Base-by-base conservation (phyloP, 768 basidiomycete genomes). In the Panaeolus papilionaceus region DNA sequence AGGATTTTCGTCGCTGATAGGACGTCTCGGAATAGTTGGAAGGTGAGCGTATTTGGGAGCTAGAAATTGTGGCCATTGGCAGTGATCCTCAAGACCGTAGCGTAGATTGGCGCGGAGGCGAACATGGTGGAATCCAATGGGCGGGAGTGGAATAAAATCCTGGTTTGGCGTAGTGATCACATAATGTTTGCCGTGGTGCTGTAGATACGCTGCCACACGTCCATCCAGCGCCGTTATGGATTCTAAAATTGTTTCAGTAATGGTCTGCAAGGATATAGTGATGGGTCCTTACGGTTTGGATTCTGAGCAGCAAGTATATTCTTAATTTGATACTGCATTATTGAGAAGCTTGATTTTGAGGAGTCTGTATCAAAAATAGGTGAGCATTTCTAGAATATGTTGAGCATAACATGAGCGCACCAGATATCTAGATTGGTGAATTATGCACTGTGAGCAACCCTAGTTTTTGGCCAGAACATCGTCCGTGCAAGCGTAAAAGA, bases 41-140 rank as follows among this genome's bases (percentile, higher is more conserved):
- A 66, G 11, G 23, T 66, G 66, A 23, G n/a, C 18, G 38, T 7
- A 66, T 18, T 9, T n/a, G 5, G 26, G 0, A 18, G 49, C 14
- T 28, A 61, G 38, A 28, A 62, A 62, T 14, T 66, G 66, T 23
- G 45, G 66, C 66, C 66, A 66, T 11, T 62, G 66, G 42, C 40
- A 45, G 45, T 58, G 65, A 58, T 66, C 65, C 37, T 66, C 65
- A 1, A 49, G 61, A 47, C 66, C 45, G 23, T 63, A 66, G 18
- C 61, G 61, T 7, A 63, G 44, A 62, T 66, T 49, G 3, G 66
- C 61, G 20, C 38, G 42, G 28, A 66, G 61, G 8, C 51, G n/a
- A 23, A 66, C 61, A 8, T 66, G 42, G 3, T 61, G 37, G 37
- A 4, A n/a, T 3, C 40, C 61, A 42, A 37, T 33, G n/a, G 20